Evolutionary conservation across 176 grass and related monocot genomes (phyloP).

Genomic region (Chloris gayana): DNA sequence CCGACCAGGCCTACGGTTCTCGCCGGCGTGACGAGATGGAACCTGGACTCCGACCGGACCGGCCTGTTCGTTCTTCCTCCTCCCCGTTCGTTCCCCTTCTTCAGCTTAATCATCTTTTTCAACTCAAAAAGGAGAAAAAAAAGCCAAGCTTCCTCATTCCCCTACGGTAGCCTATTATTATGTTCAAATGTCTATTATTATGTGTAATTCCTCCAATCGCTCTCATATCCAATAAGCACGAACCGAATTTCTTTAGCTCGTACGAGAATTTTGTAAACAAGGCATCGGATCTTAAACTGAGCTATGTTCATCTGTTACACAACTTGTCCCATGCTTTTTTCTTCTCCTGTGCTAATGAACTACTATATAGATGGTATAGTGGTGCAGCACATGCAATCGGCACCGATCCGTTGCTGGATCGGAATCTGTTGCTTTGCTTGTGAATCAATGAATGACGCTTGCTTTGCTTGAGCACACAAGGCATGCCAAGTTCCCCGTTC

Average conservation of each 20-base stretch:
- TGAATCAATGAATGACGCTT: neutral
- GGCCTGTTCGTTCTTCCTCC: slow-evolving; percentile 42
- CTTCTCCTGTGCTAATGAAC: neutral
- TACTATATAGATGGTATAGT: neutral
- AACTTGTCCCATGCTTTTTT: neutral
- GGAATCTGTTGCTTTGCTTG: neutral
- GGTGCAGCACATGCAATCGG: neutral
- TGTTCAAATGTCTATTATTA: slow-evolving; percentile 60
- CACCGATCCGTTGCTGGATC: neutral
- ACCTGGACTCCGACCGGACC: slow-evolving; percentile 19
- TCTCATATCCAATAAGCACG: slow-evolving; percentile 61
- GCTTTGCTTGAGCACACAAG: neutral
- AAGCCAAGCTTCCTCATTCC: neutral
- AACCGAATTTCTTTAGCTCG: slow-evolving; percentile 38
- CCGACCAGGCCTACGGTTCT: slow-evolving; percentile 21
- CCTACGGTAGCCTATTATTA: slow-evolving; percentile 34
- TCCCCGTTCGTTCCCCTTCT: neutral
- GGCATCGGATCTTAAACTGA: slow-evolving; percentile 11
- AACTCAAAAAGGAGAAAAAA: slow-evolving; percentile 2
- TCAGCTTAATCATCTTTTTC: neutral
- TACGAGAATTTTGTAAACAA: slow-evolving; percentile 51
- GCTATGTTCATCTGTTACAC: slow-evolving; percentile 16
- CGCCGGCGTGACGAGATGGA: slow-evolving; percentile 46
- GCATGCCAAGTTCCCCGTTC: neutral
- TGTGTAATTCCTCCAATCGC: slow-evolving; percentile 56